Percentiles rank a stretch among this genome's conserved stretches.
Evolutionary conservation across 148 eudicot genomes (phyloP).

Genomic region (Agrostemma githago): DNA sequence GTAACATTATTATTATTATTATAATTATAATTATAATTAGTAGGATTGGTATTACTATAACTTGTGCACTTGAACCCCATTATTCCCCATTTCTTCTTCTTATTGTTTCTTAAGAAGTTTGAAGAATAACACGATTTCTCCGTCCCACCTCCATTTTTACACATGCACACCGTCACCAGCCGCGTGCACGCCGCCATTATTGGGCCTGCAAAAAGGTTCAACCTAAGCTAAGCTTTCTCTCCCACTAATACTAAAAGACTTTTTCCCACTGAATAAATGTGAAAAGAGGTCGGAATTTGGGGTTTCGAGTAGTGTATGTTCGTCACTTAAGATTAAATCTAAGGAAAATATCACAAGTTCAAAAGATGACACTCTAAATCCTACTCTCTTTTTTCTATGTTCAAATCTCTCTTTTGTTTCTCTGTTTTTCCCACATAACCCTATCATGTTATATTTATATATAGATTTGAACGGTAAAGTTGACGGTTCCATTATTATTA

Average conservation of each 20-base stretch:
- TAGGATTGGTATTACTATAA: slow-evolving; percentile 32
- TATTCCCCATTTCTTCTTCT: slow-evolving; percentile 19
- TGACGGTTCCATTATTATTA: too few relatives aligned
- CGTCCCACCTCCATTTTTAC: slow-evolving; percentile 24
- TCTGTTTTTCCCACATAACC: background rate
- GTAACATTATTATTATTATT: background rate
- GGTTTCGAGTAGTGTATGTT: background rate
- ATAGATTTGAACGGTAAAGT: too few relatives aligned
- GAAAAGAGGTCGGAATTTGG: background rate
- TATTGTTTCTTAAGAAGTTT: slow-evolving; percentile 18
- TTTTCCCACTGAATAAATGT: too few relatives aligned
- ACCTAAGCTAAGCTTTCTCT: background rate
- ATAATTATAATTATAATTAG: slow-evolving; percentile 26
- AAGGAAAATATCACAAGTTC: background rate
- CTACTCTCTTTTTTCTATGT: background rate
- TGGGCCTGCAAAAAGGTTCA: background rate
- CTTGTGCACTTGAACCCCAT: slow-evolving; percentile 31
- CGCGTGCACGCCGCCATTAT: slow-evolving; percentile 55
- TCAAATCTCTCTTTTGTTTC: too few relatives aligned
- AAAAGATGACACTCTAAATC: too few relatives aligned
- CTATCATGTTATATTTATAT: too few relatives aligned
- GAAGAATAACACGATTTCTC: slow-evolving; percentile 7
- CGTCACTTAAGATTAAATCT: background rate
- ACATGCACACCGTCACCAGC: slow-evolving; percentile 62
- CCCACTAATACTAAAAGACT: background rate